phyloP scores from a whole-genome alignment of 2,329 filamentous ascomycete genomes.

The Helicocarpus griseus region DNA sequence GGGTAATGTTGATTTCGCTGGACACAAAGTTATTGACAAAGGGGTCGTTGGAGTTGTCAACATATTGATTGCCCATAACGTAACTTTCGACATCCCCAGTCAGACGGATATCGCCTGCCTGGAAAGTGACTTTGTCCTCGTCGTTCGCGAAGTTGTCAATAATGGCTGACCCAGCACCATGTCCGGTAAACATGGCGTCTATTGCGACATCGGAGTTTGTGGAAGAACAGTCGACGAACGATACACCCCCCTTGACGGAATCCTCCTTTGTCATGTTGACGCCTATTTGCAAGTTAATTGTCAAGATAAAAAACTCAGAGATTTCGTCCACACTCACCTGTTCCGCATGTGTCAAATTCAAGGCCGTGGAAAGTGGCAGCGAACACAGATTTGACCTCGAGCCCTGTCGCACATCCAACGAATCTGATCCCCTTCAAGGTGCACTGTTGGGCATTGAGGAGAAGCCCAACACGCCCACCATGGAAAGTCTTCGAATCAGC shows the following conservation, averaged over 20 bases:
- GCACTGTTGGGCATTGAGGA: constrained; percentile 80
- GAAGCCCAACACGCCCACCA: constrained; percentile 67
- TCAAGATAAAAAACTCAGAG: too few species aligned
- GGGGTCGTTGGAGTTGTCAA: constrained; percentile 20
- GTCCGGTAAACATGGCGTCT: constrained; percentile 59
- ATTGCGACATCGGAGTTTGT: constrained; percentile 47
- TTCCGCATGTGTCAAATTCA: constrained; percentile 59
- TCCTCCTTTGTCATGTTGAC: constrained; percentile 66
- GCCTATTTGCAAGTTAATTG: constrained; percentile 44
- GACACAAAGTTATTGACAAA: constrained; percentile 44
- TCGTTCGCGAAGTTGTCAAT: background rate
- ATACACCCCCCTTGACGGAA: constrained; percentile 67
- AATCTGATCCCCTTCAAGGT: constrained; percentile 75
- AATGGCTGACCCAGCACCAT: background rate
- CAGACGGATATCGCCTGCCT: background rate
- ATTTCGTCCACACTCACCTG: too few species aligned
- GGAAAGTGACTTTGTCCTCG: background rate
- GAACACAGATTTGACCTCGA: constrained; percentile 92
- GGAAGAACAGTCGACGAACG: constrained; percentile 71
- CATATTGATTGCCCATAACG: background rate
- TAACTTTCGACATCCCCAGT: background rate
- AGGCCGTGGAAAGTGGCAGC: constrained; percentile 71
- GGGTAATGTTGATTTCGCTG: constrained; percentile 47
- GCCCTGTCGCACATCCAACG: constrained; percentile 70
- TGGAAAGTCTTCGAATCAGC: constrained; percentile 77